Percentiles rank a stretch among this genome's conserved stretches.
Evolutionary conservation across 768 basidiomycete species (phyloP).

Genomic region (Psilocybe sp.): DNA sequence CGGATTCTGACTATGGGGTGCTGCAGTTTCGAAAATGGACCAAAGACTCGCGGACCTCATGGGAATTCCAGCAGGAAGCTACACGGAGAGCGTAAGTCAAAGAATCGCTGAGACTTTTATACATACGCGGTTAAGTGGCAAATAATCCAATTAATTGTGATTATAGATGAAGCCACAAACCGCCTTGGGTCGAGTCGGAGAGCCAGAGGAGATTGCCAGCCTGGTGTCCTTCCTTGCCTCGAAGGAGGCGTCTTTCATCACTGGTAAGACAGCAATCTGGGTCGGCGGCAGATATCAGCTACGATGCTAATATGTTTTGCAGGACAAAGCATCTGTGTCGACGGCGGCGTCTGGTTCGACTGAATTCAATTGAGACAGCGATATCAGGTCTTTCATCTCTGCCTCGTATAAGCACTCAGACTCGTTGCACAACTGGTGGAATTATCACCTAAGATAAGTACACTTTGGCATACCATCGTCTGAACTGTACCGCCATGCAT

Average conservation of each 20-base stretch:
- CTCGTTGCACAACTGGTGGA: too few species aligned
- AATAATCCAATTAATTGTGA: not conserved
- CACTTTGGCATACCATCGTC: too few species aligned
- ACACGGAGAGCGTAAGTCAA: not conserved
- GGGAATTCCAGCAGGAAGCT: not conserved
- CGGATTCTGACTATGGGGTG: not conserved
- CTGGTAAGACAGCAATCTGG: slow-evolving; percentile 17
- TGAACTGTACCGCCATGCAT: too few species aligned
- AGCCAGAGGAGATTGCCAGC: slow-evolving; percentile 29
- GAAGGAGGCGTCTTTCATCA: slow-evolving; percentile 29
- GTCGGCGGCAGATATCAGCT: not conserved
- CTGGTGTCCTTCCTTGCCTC: slow-evolving; percentile 32
- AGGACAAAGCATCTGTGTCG: too few species aligned
- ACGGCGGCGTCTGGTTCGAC: too few species aligned
- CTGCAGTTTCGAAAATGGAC: not conserved
- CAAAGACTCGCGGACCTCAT: not conserved
- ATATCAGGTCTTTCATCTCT: too few species aligned
- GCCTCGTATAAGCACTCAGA: too few species aligned
- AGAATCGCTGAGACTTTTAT: not conserved
- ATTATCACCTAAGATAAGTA: too few species aligned
- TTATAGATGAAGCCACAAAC: slow-evolving; percentile 3
- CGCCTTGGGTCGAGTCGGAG: slow-evolving; percentile 16
- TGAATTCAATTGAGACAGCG: too few species aligned
- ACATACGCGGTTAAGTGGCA: not conserved
- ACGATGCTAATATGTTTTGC: too few species aligned